These are phyloP conservation scores for Pythium oligandrum DNA, from an alignment of 352 stramenopile species.

Conservation along the genomic window DNA sequence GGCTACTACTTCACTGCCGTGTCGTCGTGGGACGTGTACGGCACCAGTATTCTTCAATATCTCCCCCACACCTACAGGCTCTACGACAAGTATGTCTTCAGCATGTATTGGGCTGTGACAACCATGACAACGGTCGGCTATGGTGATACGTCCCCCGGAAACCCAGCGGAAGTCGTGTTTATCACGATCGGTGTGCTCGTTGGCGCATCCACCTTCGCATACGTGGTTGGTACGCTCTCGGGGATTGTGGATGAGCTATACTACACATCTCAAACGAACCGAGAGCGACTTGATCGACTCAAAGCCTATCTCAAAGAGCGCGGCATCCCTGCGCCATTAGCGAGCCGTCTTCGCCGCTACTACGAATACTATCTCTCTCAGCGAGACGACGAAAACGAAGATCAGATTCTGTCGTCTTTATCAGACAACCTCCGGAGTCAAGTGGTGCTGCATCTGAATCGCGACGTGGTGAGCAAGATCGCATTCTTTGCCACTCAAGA, in stretches of 20 bases:
- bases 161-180: constrained; percentile 49
- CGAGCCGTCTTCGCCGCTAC: constrained; percentile 54
- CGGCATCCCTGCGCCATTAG: constrained; percentile 47
- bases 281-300: constrained; percentile 64
- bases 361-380: constrained; percentile 80
- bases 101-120: constrained; percentile 71
- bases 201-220: constrained; percentile 65
- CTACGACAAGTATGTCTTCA: constrained; percentile 62
- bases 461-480: constrained; percentile 81
- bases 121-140: constrained; percentile 83
- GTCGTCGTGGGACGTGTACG: constrained; percentile 25
- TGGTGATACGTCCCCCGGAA: constrained; percentile 57
- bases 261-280: constrained; percentile 35
- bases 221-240: constrained; percentile 73
- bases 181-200: constrained; percentile 50
- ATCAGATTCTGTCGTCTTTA: constrained; percentile 58
- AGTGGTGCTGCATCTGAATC: constrained; percentile 72
- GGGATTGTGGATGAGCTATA: constrained; percentile 75
- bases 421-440: constrained; percentile 75
- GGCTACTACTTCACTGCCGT: constrained; percentile 59
- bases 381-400: constrained; percentile 67
- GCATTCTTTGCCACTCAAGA: constrained; percentile 75
- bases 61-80: constrained; percentile 24
- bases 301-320: constrained; percentile 76
- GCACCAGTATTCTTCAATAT: constrained; percentile 20